Conservation (phyloP, 371 early-diverging fungal genomes). For the Dichotomocladium elegans region DNA sequence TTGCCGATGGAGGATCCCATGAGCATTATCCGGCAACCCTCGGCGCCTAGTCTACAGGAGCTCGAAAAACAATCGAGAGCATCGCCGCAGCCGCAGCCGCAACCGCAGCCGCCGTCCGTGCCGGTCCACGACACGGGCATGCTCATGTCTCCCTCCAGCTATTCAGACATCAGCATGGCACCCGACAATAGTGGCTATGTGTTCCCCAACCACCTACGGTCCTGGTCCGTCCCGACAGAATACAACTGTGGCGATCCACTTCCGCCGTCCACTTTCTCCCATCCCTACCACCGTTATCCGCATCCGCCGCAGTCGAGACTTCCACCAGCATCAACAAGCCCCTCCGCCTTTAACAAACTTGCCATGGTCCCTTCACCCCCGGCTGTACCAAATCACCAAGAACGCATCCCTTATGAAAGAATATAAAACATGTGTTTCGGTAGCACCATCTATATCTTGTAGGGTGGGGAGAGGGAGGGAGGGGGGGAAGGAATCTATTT, state of each 20-base stretch:
- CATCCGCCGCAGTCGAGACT: neutral
- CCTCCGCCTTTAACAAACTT: neutral
- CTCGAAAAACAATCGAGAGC: slow-evolving; percentile 1
- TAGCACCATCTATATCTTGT: neutral
- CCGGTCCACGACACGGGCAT: too few species aligned
- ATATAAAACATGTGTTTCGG: neutral
- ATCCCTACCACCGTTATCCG: neutral
- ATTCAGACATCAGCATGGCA: neutral
- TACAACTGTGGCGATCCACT: neutral
- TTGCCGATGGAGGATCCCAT: neutral
- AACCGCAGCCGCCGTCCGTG: too few species aligned
- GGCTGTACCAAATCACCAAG: neutral
- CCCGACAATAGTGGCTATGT: neutral
- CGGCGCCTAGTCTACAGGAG: slow-evolving; percentile 11
- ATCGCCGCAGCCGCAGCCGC: too few species aligned
- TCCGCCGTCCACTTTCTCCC: neutral
- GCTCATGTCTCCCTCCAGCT: neutral
- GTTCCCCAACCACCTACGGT: neutral
- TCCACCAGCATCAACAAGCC: neutral
- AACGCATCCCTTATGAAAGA: neutral
- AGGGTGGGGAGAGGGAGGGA: too few species aligned
- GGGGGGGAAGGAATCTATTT: too few species aligned
- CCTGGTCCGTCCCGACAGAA: slow-evolving; percentile 55
- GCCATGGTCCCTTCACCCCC: neutral
- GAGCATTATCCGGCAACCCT: slow-evolving; percentile 6